Evolutionary conservation across 2,329 filamentous ascomycete genomes (phyloP), one percentile per base, ranked within the genome.

Genomic region (Stagonosporopsis cucurbitacearum): DNA sequence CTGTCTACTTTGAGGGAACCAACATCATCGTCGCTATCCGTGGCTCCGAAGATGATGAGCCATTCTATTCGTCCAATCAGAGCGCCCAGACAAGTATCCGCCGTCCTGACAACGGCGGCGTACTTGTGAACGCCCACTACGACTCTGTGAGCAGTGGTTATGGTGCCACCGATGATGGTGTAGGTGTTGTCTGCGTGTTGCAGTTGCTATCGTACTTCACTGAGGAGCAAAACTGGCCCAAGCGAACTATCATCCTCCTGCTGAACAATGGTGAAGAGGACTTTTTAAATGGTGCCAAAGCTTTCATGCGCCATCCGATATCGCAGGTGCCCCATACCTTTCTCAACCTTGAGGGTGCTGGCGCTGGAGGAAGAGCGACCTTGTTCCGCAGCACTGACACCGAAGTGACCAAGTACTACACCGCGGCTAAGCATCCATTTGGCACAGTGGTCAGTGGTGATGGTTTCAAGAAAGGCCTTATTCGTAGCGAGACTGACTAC

Each of bases 181-280:
- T 96, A 59, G 92, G 92, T 25, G 91, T 96, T 20, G 86, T 96
- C n/a, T 89, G 89, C 0, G 80, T 94, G 37, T 82, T 98, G 43
- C 92, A 97, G 73, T 80, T 98, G 44, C 83, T 98, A 58, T 90
- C 88, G 59, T 91, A 96, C 76, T 97, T 96, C 72, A 92, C 91
- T 1, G 68, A 73, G 19, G 83, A 83, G 2, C 78, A 84, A 0
- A 86, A 90, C 61, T 86, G 86, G 69, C 93, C 93, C 2, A 88
- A 86, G 68, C 86, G 88, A 64, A 94, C 93, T 2, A 83, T 99
- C 39, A 85, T 98, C 13, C 83, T 92, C 9, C 82, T 98, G 25
- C 84, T 98, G 71, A 99, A 99, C 81, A 97, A 98, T 69, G 94
- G 90, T 32, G 95, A 99, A 71, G 95, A 99, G 73, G 94, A 98